Evolutionary conservation across 2,329 filamentous ascomycete species (phyloP).

Genomic region (Pseudocercospora cruenta): DNA sequence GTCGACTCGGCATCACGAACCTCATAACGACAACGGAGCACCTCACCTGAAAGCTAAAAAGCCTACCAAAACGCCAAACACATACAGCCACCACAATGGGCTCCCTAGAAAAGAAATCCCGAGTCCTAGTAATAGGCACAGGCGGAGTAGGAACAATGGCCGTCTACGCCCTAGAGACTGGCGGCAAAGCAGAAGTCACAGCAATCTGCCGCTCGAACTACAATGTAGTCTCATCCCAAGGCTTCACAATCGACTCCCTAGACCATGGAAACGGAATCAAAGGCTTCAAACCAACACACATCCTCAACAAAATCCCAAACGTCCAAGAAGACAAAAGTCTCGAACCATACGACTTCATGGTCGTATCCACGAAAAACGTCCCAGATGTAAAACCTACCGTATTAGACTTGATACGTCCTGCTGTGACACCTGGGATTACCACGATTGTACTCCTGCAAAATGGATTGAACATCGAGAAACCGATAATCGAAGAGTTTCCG

Average conservation of each 20-base stretch:
- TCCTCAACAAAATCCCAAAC: slow-evolving; percentile 55
- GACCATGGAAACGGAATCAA: slow-evolving; percentile 55
- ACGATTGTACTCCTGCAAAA: slow-evolving; percentile 64
- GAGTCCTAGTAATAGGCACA: slow-evolving; percentile 57
- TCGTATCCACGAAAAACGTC: slow-evolving; percentile 63
- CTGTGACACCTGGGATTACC: slow-evolving; percentile 56
- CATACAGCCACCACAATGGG: slow-evolving; percentile 15
- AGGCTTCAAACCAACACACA: slow-evolving; percentile 35
- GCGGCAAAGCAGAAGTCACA: slow-evolving; percentile 57
- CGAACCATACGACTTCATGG: slow-evolving; percentile 56
- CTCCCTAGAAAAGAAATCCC: slow-evolving; percentile 36
- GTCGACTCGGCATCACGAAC: background rate
- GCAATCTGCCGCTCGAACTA: slow-evolving; percentile 62
- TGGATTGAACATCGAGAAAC: slow-evolving; percentile 65
- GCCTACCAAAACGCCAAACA: background rate
- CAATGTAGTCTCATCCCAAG: slow-evolving; percentile 49
- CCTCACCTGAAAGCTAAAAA: too few relatives aligned
- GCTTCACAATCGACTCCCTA: slow-evolving; percentile 59
- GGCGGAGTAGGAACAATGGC: slow-evolving; percentile 62
- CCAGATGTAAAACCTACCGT: slow-evolving; percentile 57
- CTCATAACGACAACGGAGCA: background rate
- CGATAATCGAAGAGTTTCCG: slow-evolving; percentile 56
- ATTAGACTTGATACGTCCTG: slow-evolving; percentile 55
- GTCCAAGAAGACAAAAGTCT: slow-evolving; percentile 39
- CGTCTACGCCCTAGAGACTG: slow-evolving; percentile 58